Conservation (phyloP, 768 basidiomycete species). For the Leccinum broughii region DNA sequence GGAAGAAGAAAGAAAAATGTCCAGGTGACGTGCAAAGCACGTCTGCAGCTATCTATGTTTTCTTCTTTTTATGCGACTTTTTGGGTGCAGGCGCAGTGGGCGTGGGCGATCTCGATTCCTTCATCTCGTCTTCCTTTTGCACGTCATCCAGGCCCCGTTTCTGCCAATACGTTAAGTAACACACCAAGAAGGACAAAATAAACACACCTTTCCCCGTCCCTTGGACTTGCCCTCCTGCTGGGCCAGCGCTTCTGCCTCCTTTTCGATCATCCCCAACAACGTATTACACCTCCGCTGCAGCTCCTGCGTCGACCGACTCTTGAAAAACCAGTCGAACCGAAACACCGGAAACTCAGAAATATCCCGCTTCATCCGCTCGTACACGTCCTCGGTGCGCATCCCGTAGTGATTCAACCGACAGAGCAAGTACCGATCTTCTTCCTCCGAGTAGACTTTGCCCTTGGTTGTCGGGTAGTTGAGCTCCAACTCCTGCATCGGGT, state of each 20-base stretch:
- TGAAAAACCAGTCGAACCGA: constrained; percentile 98
- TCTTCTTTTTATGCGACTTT: constrained; percentile 68
- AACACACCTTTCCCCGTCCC: constrained; percentile 65
- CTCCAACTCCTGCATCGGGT: constrained; percentile 97
- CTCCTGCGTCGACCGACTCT: constrained; percentile 88
- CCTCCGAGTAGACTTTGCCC: constrained; percentile 95
- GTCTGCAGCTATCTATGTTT: constrained; percentile 39
- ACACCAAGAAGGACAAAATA: not conserved
- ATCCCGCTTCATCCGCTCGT: constrained; percentile 94
- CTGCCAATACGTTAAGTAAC: constrained; percentile 33
- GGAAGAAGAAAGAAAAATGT: not conserved
- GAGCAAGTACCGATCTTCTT: constrained; percentile 94
- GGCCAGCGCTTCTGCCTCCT: constrained; percentile 72
- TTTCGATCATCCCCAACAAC: constrained; percentile 85
- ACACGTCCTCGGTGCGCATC: constrained; percentile 84
- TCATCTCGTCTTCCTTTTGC: constrained; percentile 43
- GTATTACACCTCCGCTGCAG: constrained; percentile 87
- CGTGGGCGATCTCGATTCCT: constrained; percentile 63
- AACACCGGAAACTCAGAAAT: constrained; percentile 97
- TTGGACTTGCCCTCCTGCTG: constrained; percentile 69
- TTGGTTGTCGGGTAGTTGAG: constrained; percentile 95
- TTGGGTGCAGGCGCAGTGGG: constrained; percentile 56
- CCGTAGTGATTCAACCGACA: constrained; percentile 90
- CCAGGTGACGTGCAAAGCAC: not conserved
- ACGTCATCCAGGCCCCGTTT: constrained; percentile 76